Base-by-base conservation (phyloP, 1,284 basidiomycete genomes). In the Meira nashicola region DNA sequence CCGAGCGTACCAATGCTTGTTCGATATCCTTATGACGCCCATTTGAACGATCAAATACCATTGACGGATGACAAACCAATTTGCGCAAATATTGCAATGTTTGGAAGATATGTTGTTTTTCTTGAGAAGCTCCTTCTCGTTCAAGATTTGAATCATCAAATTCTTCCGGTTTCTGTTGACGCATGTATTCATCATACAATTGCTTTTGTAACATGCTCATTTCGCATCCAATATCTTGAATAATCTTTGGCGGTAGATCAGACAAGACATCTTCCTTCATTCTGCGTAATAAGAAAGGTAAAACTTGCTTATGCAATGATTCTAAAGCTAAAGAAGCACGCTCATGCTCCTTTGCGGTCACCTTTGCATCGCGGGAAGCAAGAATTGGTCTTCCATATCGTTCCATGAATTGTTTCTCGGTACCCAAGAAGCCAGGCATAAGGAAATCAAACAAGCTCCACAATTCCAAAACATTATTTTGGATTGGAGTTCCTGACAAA, bases 381-480 rank as follows among this genome's bases (percentile, higher is more conserved):
- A 95, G 82, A 59, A 99, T 98, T 0, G 95, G 95, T 76, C 94
- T 95, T 65, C 91, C 89, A 76, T 95, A 99, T 14, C 90, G 85
- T 65, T 98, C 92, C 71, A 92, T 95, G 82, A 99, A 99, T 4
- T 86, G 87, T n/a, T 87, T 81, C 78, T 98, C 95, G 6, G 87
- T 92, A 23, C 95, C 95, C 50, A 99, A 82, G 81, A 98, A 98
- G 1, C 95, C 95, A 19, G 95, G 95, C 95, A 99, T 99, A 68
- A 99, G 81, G 81, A 97, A 99, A 79, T 99, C 95, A 79, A 99
- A 99, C 58, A 99, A 82, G 80, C 90, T 95, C 95, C 95, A 99
- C 2, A 99, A 81, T 79, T 99, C 95, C 43, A 99, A 82, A 8
- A 98, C 93, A 75, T 98, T 98, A 80, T 99, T 99, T 82, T 99